phyloP scores from a whole-genome alignment of 2,329 filamentous ascomycete genomes.

The Hymenoscyphus linearis region DNA sequence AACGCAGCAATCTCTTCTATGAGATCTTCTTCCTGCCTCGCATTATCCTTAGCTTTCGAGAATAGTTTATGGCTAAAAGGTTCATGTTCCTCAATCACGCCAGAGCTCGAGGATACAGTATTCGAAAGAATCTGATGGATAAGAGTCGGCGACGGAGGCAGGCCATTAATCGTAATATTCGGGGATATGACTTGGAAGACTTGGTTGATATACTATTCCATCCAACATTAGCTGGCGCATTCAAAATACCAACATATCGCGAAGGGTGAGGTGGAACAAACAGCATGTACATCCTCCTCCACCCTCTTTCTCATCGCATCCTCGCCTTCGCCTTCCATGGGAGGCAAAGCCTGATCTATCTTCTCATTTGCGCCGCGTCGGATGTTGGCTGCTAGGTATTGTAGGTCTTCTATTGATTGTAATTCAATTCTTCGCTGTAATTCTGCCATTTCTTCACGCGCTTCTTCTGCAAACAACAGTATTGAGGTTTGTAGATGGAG shows the following conservation, averaged over 20 bases:
- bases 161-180: conserved; percentile 60
- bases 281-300: conserved; percentile 54
- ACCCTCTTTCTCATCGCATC: conserved; percentile 55
- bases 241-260: not conserved
- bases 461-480: not conserved
- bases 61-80: conserved; percentile 57
- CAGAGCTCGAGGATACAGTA: conserved; percentile 10
- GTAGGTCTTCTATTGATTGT: conserved; percentile 67
- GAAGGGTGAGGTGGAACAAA: conserved; percentile 29
- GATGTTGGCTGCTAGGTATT: conserved; percentile 64
- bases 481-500: not conserved
- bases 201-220: conserved; percentile 53
- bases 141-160: conserved; percentile 36
- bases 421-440: conserved; percentile 74
- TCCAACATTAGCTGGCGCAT: not conserved
- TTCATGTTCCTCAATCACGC: conserved; percentile 44
- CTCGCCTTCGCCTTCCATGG: conserved; percentile 54
- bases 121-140: conserved; percentile 30
- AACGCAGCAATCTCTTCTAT: conserved; percentile 55
- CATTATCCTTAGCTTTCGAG: conserved; percentile 53
- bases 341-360: conserved; percentile 63
- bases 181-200: conserved; percentile 54
- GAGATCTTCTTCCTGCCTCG: conserved; percentile 57
- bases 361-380: conserved; percentile 62
- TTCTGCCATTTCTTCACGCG: conserved; percentile 28